Base-by-base conservation (phyloP, 163 green algal genomes). In the Chlorella variabilis region DNA sequence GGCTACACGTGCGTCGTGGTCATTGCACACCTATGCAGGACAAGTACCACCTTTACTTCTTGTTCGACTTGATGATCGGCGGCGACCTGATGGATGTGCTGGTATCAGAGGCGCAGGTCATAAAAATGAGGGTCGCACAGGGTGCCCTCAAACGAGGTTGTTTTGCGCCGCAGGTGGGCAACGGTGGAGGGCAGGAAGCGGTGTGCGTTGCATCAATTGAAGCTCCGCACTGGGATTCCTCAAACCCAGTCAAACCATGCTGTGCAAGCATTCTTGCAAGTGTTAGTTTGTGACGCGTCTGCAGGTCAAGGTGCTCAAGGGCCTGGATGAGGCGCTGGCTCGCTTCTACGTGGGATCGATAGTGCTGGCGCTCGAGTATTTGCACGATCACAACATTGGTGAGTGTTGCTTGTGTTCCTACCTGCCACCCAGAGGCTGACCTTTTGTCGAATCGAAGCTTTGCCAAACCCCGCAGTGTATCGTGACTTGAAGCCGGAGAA, bases 401-500 rank as follows among this genome's bases (percentile, higher is more conserved):
- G 45, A 62, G 66, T 6, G 11, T 20, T 62, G 51, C 51, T 4
- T 15, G 62, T 41, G 33, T 66, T 31, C 4, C 45, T 54, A n/a
- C n/a, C n/a, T n/a, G n/a, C n/a, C n/a, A 8, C 11, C 25, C 11
- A 33, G 9, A 33, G 54, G 25, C 2, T 11, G 31, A 5, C 27
- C 1, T 7, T 23, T 1, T 45, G n/a, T 54, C 45, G n/a, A n/a
- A n/a, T n/a, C n/a, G n/a, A n/a, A n/a, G n/a, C n/a, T n/a, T 62
- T 49, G 29, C 45, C 51, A 23, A 29, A 4, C n/a, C 27, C 0
- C 20, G 39, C 66, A 83, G 92, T 98, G 21, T 98, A 99, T 87
- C 92, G 97, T 13, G 96, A 99, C 84, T 91, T 99, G 29, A 99
- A 99, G 92, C 96, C 96, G 1, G 96, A 99, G 80, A 99, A 99